Base-by-base conservation (phyloP, 2,329 filamentous ascomycete species). In the Bertia moriformis region DNA sequence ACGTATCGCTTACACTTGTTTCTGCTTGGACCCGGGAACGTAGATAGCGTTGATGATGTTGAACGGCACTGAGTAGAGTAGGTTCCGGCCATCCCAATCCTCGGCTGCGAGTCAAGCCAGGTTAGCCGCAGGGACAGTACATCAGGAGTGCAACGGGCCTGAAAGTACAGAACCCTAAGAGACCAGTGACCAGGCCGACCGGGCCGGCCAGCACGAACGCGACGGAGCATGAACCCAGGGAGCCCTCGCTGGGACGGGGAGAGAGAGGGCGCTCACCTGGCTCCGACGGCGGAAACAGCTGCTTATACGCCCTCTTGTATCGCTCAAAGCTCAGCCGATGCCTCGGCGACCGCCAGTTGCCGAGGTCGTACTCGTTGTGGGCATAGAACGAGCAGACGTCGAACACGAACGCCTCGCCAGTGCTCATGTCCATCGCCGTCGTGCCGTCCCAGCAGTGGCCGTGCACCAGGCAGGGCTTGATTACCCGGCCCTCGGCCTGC, bases 391-490 rank as follows among this genome's bases (percentile, higher is more conserved):
- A 45, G n/a, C 49, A 47, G 1, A 50, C 46, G 40, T 59, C 55
- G 36, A 58, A 60, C 2, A 57, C 41, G 36, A 57, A 45, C 1
- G 48, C 44, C 35, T 55, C 43, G 1, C 49, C 47, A 0, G 49
- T 58, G 3, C 45, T 43, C 39, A 43, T 40, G 35, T 57, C 48
- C 0, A 47, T 52, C 1, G 48, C 52, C 1, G 46, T 49, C 36
- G 59, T 59, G 5, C 49, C 50, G 15, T 58, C 54, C 53, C 54
- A 58, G 3, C 55, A 39, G 35, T 58, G 51, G 1, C 56, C 55
- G 20, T 59, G 56, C 1, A 55, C 40, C 2, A 58, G 40, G 19
- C 49, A 48, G 2, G 56, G 55, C 40, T 51, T 52, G 19, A 58
- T 50, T 3, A 36, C 42, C 2, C 55, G 46, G 1, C 54, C 54